Conservation (phyloP, 441 rosid species). For the Cnidoscolus chayamansa region DNA sequence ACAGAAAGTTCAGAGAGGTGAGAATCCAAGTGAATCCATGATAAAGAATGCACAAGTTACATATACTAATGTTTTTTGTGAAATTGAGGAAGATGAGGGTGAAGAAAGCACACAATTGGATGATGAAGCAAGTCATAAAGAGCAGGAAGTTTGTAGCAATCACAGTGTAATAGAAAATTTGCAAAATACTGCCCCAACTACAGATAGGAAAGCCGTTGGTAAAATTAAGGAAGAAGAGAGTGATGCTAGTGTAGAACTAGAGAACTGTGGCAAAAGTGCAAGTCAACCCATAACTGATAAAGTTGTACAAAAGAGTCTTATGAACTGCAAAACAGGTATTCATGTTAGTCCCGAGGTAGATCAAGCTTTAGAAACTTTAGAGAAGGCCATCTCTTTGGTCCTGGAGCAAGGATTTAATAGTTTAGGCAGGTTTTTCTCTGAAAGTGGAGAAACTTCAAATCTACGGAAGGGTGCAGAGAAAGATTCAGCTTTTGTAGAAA, state of each 20-base stretch:
- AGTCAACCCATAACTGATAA: slow-evolving; percentile 20
- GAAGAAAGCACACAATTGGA: slow-evolving; percentile 14
- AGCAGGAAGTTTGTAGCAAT: slow-evolving; percentile 23
- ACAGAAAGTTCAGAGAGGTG: slow-evolving; percentile 23
- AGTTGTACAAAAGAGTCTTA: slow-evolving; percentile 18
- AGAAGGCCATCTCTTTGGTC: slow-evolving; percentile 58
- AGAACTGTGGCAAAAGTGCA: slow-evolving; percentile 20
- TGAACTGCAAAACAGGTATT: slow-evolving; percentile 33
- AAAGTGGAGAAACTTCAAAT: slow-evolving; percentile 29
- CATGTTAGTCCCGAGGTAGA: slow-evolving; percentile 60
- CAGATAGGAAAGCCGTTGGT: slow-evolving; percentile 29
- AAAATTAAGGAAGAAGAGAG: slow-evolving; percentile 68
- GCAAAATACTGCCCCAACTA: slow-evolving; percentile 14
- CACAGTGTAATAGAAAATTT: slow-evolving; percentile 20
- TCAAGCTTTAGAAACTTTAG: slow-evolving; percentile 73
- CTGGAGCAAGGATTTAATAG: slow-evolving; percentile 40
- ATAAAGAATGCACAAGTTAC: slow-evolving; percentile 13
- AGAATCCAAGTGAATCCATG: slow-evolving; percentile 21
- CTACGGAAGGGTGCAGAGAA: slow-evolving; percentile 27
- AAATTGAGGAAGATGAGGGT: slow-evolving; percentile 58
- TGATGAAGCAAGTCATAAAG: slow-evolving; percentile 17
- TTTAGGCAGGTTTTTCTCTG: slow-evolving; percentile 28
- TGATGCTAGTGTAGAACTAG: slow-evolving; percentile 23
- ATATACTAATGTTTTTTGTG: slow-evolving; percentile 34
- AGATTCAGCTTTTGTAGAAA: slow-evolving; percentile 22